Base-by-base conservation (phyloP, 495 filamentous ascomycete genomes). In the Daldinia caldariorum region DNA sequence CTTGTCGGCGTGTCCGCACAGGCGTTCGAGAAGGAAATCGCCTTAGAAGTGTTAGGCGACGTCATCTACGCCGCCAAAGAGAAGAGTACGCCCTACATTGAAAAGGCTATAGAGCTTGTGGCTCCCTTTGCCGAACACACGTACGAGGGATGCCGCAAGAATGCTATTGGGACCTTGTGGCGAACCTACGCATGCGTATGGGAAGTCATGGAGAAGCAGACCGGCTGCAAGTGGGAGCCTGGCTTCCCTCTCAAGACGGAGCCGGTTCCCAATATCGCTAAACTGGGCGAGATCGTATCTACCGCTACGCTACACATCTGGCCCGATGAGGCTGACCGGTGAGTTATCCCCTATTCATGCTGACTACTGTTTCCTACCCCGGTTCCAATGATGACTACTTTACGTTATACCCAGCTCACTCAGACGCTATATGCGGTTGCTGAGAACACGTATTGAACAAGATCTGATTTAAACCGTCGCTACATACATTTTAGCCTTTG, bases 401-500 rank as follows among this genome's bases (percentile, higher is more conserved):
- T 82, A 88, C 92, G 92, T 92, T 95, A 93, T 91, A 94, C 94
- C 94, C 94, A 97, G 93, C 94, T 97, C 94, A 97, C 94, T 97
- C 91, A 90, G 90, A 98, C 87, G 88, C 91, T 85, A 82, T 76
- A 82, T 88, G 91, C 86, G 87, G 82, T 87, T 97, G 94, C 90
- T 93, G 93, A 86, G 88, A 95, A 97, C 83, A 83, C 93, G 92
- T 92, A 63, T 59, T 81, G 71, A 79, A 82, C 78, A 83, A 87
- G 83, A 86, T 80, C 79, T 84, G 82, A 81, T 69, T 75, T 72
- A 31, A 55, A 69, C 43, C 18, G 34, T 74, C 67, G 47, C 56
- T 55, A 53, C 58, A 22, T 68, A 57, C 45, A 31, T 34, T 51
- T 66, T 10, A 18, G 14, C 1, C n/a, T 18, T 59, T 13, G 35